Evolutionary conservation across 805 yeast genomes (phyloP), one percentile per base, ranked within the genome.

Genomic region (Torulaspora indica): DNA sequence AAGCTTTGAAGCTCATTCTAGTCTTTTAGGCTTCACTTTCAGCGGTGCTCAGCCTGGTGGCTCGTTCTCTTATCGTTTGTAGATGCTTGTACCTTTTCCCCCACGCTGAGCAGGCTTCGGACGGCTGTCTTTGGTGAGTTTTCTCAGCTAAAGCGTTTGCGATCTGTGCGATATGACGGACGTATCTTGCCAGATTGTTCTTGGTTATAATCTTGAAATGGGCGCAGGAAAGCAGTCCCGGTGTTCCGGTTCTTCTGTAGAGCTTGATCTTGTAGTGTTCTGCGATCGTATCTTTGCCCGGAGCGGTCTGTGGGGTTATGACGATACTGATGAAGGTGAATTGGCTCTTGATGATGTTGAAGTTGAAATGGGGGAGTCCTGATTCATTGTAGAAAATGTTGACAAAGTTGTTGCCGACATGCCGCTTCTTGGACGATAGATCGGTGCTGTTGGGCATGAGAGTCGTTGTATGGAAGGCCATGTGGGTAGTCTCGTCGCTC

Each of bases 391-490:
- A 89, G 60, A 75, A 88, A 18, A 88, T 78, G 57, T 82, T 85
- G 45, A 88, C 93, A 61, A 79, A 81, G 58, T 87, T 77, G 66
- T 88, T 88, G 6, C 96, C 96, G 50, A 88, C 83, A 60, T 88
- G 96, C 43, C 89, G 68, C 63, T 88, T 88, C 64, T 87, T 88
- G 12, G 80, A 73, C 51, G 81, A 83, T 12, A 60, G 55, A 2
- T 55, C 62, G 17, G 42, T 47, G 30, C 51, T 53, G 39, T 73
- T 69, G 2, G 90, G 88, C 95, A 88, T 88, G 74, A 88, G 63
- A 0, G 95, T 85, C 2, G 89, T 81, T 8, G 85, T 76, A 60
- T 88, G 96, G 62, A 78, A 88, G 8, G 86, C 75, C 33, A 86
- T 65, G 55, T 87, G 95, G 1, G 79, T 71, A 27, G 77, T 76